Evolutionary conservation across 768 basidiomycete genomes (phyloP).

Genomic region (Russula ochroleuca): DNA sequence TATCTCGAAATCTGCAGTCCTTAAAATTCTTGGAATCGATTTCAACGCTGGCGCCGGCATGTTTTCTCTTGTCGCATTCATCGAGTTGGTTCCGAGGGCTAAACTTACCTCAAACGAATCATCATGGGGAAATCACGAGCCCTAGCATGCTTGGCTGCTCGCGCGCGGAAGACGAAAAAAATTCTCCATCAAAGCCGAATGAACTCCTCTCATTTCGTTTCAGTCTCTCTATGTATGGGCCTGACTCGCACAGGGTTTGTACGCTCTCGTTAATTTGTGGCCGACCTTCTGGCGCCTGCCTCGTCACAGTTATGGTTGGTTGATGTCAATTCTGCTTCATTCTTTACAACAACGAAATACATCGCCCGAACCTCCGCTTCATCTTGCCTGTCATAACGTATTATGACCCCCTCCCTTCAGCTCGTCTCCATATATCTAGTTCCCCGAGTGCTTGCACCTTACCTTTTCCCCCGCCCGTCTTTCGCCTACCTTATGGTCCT

Average conservation of each 20-base stretch:
- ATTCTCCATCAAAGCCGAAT: slow-evolving; percentile 7
- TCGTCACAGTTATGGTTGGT: slow-evolving; percentile 9
- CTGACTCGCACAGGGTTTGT: slow-evolving; percentile 24
- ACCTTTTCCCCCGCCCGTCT: slow-evolving; percentile 19
- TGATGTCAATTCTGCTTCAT: slow-evolving; percentile 24
- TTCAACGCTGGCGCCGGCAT: slow-evolving; percentile 26
- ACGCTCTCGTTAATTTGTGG: slow-evolving; percentile 24
- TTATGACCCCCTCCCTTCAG: slow-evolving; percentile 18
- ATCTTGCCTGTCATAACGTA: slow-evolving; percentile 23
- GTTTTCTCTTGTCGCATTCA: slow-evolving; percentile 24
- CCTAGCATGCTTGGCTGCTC: slow-evolving; percentile 9
- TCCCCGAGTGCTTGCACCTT: slow-evolving; percentile 20
- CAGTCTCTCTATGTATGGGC: slow-evolving; percentile 19
- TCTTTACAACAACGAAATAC: slow-evolving; percentile 21
- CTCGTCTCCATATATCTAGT: slow-evolving; percentile 26
- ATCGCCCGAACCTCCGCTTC: slow-evolving; percentile 23
- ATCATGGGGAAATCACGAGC: slow-evolving; percentile 22
- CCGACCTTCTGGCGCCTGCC: slow-evolving; percentile 21
- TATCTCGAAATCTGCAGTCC: slow-evolving; percentile 24
- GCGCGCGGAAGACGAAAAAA: slow-evolving; percentile 10
- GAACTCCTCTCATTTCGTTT: slow-evolving; percentile 17
- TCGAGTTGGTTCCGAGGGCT: slow-evolving; percentile 25
- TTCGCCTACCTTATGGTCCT: slow-evolving; percentile 19
- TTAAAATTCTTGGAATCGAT: slow-evolving; percentile 27
- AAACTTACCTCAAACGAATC: slow-evolving; percentile 17